Evolutionary conservation across 306 rosid species (phyloP), one percentile per base, ranked within the genome.

Genomic region (Prunus mongolica): DNA sequence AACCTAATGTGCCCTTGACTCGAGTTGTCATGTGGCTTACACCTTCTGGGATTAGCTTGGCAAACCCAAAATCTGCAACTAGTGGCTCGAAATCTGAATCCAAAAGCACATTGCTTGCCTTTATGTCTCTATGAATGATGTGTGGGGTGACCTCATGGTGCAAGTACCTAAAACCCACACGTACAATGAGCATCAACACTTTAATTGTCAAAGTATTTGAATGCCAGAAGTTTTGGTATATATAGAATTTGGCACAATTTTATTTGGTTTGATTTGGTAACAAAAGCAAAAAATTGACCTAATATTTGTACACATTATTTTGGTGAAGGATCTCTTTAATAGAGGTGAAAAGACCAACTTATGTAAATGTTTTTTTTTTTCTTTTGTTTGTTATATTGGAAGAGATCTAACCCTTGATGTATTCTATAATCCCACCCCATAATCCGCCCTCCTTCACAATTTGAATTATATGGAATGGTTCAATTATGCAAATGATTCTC

Each of bases 1-100:
- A 93, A 9, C 98, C 98, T 38, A 91, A 72, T 0, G 98, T 93
- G 10, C 98, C 98, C 86, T 91, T 93, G 9, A 93, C 98, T 7
- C 92, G 89, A 8, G 98, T 91, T 13, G 97, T 89, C 91, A 93
- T 79, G 82, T 93, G 98, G 57, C 97, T 93, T 2, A 93, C 98
- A 0, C 96, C 98, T 82, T 93, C 97, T 0, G 93, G 97, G 47
- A 93, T 93, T 50, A 93, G 85, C 82, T 93, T 93, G 11, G 98
- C 98, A 15, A 93, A 93, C 44, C 98, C 98, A 30, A 93, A 91
- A 82, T 93, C 97, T 1, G 97, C 96, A 27, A 91, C 96, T 0
- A 91, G 82, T 14, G 96, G 97, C 57, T 88, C 91, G 12, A 89
- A 93, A 7, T 91, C 86, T 49, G 93, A 86, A 72, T 93, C 88